phyloP scores from a whole-genome alignment of 345 rosid genomes.

The Salix udensis region DNA sequence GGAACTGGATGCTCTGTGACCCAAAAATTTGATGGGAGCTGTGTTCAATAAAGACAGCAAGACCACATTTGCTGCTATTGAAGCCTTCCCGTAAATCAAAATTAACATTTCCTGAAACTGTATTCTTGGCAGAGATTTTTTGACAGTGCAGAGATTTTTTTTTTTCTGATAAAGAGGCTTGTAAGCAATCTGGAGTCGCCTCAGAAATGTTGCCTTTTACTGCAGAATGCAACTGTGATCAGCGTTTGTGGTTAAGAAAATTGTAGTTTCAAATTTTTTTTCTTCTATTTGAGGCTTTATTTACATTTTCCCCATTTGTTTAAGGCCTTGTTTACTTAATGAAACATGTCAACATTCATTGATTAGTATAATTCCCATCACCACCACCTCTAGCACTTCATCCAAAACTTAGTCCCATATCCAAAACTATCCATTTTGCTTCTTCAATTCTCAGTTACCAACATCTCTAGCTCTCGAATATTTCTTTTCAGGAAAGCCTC shows the following conservation, averaged over 20 bases:
- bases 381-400: background rate
- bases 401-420: background rate
- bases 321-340: no score
- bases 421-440: no score
- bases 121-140: constrained; percentile 57
- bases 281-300: background rate
- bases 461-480: background rate
- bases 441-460: background rate
- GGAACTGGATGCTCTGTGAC: constrained; percentile 59
- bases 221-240: background rate
- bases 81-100: constrained; percentile 74
- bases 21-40: constrained; percentile 63
- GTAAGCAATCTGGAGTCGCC: constrained; percentile 55
- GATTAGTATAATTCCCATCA: background rate
- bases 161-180: constrained; percentile 55
- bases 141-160: constrained; percentile 68
- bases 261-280: background rate
- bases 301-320: no score
- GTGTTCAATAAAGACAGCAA: constrained; percentile 65
- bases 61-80: constrained; percentile 59
- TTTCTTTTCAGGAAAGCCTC: background rate
- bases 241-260: background rate
- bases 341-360: no score
- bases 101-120: constrained; percentile 57
- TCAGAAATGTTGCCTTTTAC: constrained; percentile 59